phyloP scores from a whole-genome alignment of 2,329 filamentous ascomycete species.

The Albophoma yamanashiensis region DNA sequence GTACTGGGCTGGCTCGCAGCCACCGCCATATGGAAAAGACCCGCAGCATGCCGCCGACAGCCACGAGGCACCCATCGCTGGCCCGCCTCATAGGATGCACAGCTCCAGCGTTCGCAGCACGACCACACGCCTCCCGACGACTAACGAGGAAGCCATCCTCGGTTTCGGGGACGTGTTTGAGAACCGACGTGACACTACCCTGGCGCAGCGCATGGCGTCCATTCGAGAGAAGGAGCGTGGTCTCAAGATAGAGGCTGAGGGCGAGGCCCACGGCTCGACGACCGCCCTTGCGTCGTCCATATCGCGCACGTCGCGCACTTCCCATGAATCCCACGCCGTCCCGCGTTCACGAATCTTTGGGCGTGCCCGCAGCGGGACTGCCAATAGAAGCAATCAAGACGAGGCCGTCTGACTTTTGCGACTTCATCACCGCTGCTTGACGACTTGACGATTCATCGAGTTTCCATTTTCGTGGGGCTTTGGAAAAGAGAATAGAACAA shows the following conservation, averaged over 20 bases:
- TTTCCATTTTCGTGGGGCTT: not conserved
- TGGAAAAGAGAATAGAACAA: too few species aligned
- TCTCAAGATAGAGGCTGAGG: slow-evolving; percentile 14
- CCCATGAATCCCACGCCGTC: slow-evolving; percentile 10
- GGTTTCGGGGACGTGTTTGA: slow-evolving; percentile 37
- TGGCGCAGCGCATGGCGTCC: slow-evolving; percentile 23
- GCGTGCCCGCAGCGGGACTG: slow-evolving; percentile 16
- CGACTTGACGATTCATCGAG: not conserved
- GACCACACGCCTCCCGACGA: slow-evolving; percentile 7
- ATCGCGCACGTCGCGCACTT: slow-evolving; percentile 9
- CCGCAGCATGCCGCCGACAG: slow-evolving; percentile 8
- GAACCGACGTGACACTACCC: slow-evolving; percentile 24
- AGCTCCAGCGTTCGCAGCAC: slow-evolving; percentile 5
- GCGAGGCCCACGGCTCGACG: slow-evolving; percentile 14
- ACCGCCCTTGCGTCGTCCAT: slow-evolving; percentile 13
- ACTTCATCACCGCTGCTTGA: not conserved
- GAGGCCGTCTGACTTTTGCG: slow-evolving; percentile 15
- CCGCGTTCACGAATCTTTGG: slow-evolving; percentile 18
- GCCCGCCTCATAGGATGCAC: slow-evolving; percentile 4
- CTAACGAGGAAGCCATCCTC: slow-evolving; percentile 21
- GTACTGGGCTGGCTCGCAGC: slow-evolving; percentile 32
- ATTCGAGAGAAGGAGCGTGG: slow-evolving; percentile 26
- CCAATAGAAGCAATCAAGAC: slow-evolving; percentile 11
- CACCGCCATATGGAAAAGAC: slow-evolving; percentile 22
- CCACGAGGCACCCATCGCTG: slow-evolving; percentile 4